Evolutionary conservation across 228 moss, liverwort and hornwort genomes (phyloP), one percentile per base, ranked within the genome.

Genomic region (Sphagnum fallax): DNA sequence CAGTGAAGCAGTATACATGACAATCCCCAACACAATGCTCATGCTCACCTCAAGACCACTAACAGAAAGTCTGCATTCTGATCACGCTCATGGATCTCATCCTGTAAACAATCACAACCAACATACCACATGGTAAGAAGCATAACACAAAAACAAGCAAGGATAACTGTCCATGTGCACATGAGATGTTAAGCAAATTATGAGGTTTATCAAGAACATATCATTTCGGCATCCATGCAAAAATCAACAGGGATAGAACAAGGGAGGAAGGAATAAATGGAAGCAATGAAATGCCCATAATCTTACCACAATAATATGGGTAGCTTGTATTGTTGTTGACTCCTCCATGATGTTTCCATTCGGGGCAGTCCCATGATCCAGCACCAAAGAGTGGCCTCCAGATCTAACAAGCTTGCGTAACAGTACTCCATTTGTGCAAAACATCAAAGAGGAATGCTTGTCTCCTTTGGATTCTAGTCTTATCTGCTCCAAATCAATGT

Each of bases 81-180:
- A 83, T 98, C 98, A 60, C 98, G 98, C 77, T 98, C 98, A 81
- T 98, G 98, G 70, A 98, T 92, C 77, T 98, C 98, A 90, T 98
- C 98, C 92, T 83, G 80, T 16, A 64, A 7, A 64, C 55, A 8
- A 55, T 1, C 55, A 55, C 55, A 64, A 48, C 63, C 63, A 64
- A 9, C 32, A 64, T 48, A 64, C 63, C 63, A 64, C 63, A 64
- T 32, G 32, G 32, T 32, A 32, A 32, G 32, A 32, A 32, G 32
- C 32, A 32, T 32, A 32, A 32, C 32, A 32, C 32, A 32, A 32
- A 32, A 32, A 32, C 32, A 32, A 32, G 32, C 32, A 32, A 32
- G 32, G 32, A 32, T 32, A 32, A 32, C 32, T 2, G 32, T 32
- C 32, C 32, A 32, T 32, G 32, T 2, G 32, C 32, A 32, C 32